Evolutionary conservation across 257 asterid species (phyloP), one percentile per base, ranked within the genome.

Genomic region (Haberlea rhodopensis): DNA sequence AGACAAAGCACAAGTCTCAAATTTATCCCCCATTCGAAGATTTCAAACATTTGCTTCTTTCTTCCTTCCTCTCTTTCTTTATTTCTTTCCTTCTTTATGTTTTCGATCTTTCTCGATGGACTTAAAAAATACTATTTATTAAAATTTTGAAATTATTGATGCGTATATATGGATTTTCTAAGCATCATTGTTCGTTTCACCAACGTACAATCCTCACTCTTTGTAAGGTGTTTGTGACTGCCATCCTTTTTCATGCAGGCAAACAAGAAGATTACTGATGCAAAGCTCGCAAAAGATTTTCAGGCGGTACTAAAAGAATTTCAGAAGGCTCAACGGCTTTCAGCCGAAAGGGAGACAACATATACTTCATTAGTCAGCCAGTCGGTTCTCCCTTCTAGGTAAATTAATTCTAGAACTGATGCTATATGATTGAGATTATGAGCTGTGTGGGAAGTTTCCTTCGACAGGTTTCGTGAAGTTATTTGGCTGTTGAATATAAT

Each of bases 221-320:
- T 20, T 70, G 40, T 24, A 43, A 22, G 49, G 24, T 61, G 63
- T 31, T 66, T 54, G 51, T 69, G 53, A 75, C 32, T 66, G 7
- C 0, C 72, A 22, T 59, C 22, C 37, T 46, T 20, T 29, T 71
- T 15, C 45, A 26, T 77, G 67, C 86, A 91, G 96, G 82, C 88
- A 67, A 85, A 80, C 95, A 91, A 88, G 88, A 91, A 88, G 78
- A 75, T 91, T 26, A 74, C 96, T 5, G 98, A 88, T 76, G 98
- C 95, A 24, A 90, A 88, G 77, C 97, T 88, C 76, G 97, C 97
- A 43, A 90, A 84, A 75, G 97, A 90, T 72, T 88, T 90, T 80
- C 89, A 90, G 84, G 87, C 94, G 25, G 89, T 90, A 34, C 74
- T 90, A 60, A 88, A 88, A 73, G 97, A 88, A 84, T 90, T 88